Evolutionary conservation across 192 early-diverging fungal genomes (phyloP).

Genomic region (Podila epigama): DNA sequence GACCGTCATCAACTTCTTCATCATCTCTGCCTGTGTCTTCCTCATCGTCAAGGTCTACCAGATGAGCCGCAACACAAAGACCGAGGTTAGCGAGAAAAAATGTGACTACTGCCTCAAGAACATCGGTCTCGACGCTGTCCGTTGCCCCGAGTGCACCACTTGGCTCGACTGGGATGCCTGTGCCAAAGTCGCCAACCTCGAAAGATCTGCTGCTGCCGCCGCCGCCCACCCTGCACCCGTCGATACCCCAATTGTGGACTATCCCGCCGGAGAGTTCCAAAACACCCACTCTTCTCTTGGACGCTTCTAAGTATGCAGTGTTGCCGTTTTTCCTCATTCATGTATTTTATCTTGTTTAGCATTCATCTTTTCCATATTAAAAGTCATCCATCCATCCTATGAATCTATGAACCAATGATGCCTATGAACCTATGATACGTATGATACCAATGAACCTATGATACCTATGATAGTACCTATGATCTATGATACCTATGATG

Average conservation of each 20-base stretch:
- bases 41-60: conserved; percentile 63
- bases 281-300: neutral
- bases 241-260: neutral
- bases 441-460: no score
- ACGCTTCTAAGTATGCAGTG: neutral
- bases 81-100: conserved; percentile 22
- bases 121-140: conserved; percentile 29
- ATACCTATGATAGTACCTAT: no score
- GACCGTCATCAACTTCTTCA: conserved; percentile 69
- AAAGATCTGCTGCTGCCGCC: conserved; percentile 9
- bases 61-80: conserved; percentile 19
- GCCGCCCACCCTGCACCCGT: neutral
- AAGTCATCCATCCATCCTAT: no score
- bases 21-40: conserved; percentile 65
- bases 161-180: conserved; percentile 52
- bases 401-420: no score
- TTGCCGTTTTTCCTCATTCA: no score
- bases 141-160: conserved; percentile 49
- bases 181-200: conserved; percentile 23
- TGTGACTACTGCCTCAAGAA: conserved; percentile 49
- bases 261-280: neutral
- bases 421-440: no score
- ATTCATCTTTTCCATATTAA: no score
- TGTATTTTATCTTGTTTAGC: no score
- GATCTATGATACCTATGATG: no score